Conservation (phyloP, 306 rosid species). For the Biancaea sappan region DNA sequence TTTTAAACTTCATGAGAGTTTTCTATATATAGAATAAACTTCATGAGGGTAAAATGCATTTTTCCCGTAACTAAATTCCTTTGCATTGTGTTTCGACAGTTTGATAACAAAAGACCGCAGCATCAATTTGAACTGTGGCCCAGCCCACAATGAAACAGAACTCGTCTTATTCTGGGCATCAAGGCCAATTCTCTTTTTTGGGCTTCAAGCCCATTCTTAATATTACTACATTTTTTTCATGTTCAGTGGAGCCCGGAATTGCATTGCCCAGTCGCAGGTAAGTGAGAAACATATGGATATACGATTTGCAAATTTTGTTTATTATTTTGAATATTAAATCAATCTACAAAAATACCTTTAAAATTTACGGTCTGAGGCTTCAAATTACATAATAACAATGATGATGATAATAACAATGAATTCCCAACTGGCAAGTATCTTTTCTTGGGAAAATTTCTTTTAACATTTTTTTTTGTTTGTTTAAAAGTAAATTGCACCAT, state of each 20-base stretch:
- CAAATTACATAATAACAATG: neutral
- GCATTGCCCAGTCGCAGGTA: neutral
- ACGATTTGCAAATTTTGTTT: neutral
- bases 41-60: too few relatives aligned
- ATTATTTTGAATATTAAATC: neutral
- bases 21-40: too few relatives aligned
- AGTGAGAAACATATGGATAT: neutral
- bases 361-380: neutral
- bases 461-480: too few relatives aligned
- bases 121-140: neutral
- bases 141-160: neutral
- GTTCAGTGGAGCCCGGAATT: too few relatives aligned
- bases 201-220: too few relatives aligned
- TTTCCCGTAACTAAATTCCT: too few relatives aligned
- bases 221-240: too few relatives aligned
- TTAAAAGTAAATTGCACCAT: too few relatives aligned
- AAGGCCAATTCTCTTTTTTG: neutral
- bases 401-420: too few relatives aligned
- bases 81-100: too few relatives aligned
- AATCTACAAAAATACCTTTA: neutral
- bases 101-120: too few relatives aligned
- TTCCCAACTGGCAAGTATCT: neutral
- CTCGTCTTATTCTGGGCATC: neutral
- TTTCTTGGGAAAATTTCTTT: neutral
- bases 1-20: too few relatives aligned